Evolutionary conservation across 2,329 filamentous ascomycete genomes (phyloP).

Genomic region (Chlorencoelia australis): DNA sequence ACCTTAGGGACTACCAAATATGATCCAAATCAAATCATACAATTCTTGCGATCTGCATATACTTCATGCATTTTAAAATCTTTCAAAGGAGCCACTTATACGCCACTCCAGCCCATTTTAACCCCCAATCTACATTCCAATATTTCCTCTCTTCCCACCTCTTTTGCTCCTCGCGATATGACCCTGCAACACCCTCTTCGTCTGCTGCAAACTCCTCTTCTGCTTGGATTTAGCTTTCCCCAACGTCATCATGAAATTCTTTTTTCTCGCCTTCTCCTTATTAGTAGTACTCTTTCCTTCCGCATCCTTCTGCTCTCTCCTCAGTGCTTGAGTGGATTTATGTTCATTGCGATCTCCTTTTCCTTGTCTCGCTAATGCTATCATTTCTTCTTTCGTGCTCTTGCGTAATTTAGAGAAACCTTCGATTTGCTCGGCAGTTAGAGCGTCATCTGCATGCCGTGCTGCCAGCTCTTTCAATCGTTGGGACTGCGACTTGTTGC

Average conservation of each 20-base stretch:
- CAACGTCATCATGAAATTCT: constrained; percentile 98
- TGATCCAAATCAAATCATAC: too few relatives aligned
- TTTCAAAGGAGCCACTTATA: too few relatives aligned
- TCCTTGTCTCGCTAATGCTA: constrained; percentile 73
- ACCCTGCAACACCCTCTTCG: constrained; percentile 66
- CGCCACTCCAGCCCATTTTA: not conserved
- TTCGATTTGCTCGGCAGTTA: constrained; percentile 88
- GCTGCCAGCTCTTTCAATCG: constrained; percentile 32
- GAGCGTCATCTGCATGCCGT: constrained; percentile 73
- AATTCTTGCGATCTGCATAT: too few relatives aligned
- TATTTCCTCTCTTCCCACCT: constrained; percentile 72
- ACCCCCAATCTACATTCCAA: constrained; percentile 20
- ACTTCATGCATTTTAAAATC: too few relatives aligned
- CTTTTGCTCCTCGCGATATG: constrained; percentile 77
- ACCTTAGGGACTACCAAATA: too few relatives aligned
- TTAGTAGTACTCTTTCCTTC: constrained; percentile 96
- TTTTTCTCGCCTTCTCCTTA: constrained; percentile 90
- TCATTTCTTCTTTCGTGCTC: constrained; percentile 78
- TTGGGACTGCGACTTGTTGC: constrained; percentile 33
- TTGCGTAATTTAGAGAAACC: constrained; percentile 74
- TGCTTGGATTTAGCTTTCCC: constrained; percentile 94
- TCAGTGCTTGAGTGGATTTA: constrained; percentile 73
- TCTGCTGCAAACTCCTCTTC: constrained; percentile 85
- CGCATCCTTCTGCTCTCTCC: constrained; percentile 76
- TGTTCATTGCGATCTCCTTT: constrained; percentile 70